Percentiles rank a stretch among this genome's conserved stretches.
These are phyloP conservation scores for Fusarium falciforme DNA, from an alignment of 2,329 filamentous ascomycete species.

Conservation along the genomic window DNA sequence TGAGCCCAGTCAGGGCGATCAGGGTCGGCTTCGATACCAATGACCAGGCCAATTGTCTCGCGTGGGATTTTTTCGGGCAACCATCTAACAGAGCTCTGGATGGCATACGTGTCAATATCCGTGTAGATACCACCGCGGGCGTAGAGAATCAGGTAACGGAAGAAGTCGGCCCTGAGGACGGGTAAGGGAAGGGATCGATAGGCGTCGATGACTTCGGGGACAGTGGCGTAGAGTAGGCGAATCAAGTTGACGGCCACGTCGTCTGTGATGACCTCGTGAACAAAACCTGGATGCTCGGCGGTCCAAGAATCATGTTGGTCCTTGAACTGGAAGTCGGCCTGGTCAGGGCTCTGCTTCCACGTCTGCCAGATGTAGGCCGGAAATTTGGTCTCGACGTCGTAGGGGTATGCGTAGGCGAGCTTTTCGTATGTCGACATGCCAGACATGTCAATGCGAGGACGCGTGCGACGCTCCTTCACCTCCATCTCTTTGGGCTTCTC, in stretches of 20 bases:
- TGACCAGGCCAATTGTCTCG: constrained; percentile 83
- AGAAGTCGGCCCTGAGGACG: constrained; percentile 83
- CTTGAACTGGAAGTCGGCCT: constrained; percentile 82
- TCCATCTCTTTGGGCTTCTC: constrained; percentile 34
- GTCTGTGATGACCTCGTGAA: constrained; percentile 98
- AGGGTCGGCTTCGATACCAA: constrained; percentile 97
- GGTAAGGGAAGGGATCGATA: constrained; percentile 79
- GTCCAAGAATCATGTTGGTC: constrained; percentile 92
- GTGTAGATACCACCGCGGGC: constrained; percentile 78
- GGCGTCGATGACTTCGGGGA: constrained; percentile 82
- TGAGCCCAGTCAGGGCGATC: constrained; percentile 92
- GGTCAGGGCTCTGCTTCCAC: constrained; percentile 88
- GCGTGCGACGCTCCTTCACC: constrained; percentile 38
- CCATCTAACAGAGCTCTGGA: constrained; percentile 89
- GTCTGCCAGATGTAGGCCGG: constrained; percentile 99
- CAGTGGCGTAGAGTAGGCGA: constrained; percentile 84
- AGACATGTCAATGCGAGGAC: constrained; percentile 73
- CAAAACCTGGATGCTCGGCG: constrained; percentile 85
- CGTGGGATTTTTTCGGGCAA: constrained; percentile 82
- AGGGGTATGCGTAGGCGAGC: constrained; percentile 92
- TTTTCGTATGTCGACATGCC: constrained; percentile 81
- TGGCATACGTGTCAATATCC: constrained; percentile 90
- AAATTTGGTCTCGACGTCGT: constrained; percentile 88
- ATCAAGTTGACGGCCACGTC: constrained; percentile 84
- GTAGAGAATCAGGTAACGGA: constrained; percentile 76